Evolutionary conservation across 73 alveolate species (phyloP).

Genomic region (Uronychia setigera): DNA sequence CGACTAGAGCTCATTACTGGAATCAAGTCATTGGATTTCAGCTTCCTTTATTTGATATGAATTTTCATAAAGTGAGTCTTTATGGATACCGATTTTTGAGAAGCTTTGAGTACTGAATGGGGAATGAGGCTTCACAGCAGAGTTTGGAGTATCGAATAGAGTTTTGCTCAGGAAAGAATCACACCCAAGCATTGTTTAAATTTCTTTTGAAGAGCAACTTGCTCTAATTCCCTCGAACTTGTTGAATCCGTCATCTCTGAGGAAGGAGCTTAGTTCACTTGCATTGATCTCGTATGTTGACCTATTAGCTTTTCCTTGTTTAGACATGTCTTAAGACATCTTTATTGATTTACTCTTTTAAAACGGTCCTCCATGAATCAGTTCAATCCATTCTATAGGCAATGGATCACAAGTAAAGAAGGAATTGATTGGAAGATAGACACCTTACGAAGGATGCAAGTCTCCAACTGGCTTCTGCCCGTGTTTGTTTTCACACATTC

Average conservation of each 20-base stretch:
- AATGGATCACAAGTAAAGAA: not conserved
- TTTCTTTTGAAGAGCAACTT: not conserved
- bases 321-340: too few relatives aligned
- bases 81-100: not conserved
- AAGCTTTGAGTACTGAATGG: not conserved
- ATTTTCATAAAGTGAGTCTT: not conserved
- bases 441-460: not conserved
- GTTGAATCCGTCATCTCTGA: not conserved
- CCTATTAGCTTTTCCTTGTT: too few relatives aligned
- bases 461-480: not conserved
- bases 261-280: not conserved
- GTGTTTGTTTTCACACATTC: not conserved
- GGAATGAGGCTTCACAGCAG: too few relatives aligned
- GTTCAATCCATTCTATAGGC: not conserved
- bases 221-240: not conserved
- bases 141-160: not conserved
- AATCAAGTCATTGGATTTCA: not conserved
- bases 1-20: constrained; percentile 1
- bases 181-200: not conserved
- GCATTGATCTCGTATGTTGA: not conserved
- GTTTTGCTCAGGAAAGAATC: not conserved
- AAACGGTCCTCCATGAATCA: not conserved
- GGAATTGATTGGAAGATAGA: not conserved
- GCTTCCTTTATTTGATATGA: not conserved
- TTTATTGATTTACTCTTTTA: too few relatives aligned